These are phyloP conservation scores for Shiraia sp. DNA, from an alignment of 2,329 filamentous ascomycete species.

Conservation along the genomic window DNA sequence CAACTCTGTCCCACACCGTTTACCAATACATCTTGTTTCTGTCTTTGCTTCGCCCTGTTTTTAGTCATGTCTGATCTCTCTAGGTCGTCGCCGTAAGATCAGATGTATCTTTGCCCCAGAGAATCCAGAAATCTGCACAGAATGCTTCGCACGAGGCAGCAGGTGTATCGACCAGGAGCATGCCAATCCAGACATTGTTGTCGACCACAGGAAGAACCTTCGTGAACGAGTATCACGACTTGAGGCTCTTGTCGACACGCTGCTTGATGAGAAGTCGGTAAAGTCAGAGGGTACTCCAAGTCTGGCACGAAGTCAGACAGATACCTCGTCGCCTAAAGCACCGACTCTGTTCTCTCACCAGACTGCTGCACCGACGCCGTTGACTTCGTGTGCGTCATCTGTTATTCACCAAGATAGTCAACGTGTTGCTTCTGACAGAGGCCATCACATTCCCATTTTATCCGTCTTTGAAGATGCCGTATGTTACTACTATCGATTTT, in stretches of 20 bases:
- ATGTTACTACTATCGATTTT: conserved; percentile 16
- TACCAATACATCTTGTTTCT: conserved; percentile 2
- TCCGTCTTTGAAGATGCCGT: conserved; percentile 47
- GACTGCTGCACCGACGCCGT: conserved; percentile 36
- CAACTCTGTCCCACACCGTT: conserved; percentile 3
- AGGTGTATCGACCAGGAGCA: conserved; percentile 53
- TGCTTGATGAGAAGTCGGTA: conserved; percentile 42
- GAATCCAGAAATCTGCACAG: conserved; percentile 47
- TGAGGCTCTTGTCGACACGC: conserved; percentile 45
- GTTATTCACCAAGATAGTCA: conserved; percentile 25
- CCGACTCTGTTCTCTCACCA: conserved; percentile 28
- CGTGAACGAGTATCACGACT: conserved; percentile 48
- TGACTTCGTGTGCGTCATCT: conserved; percentile 37
- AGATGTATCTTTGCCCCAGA: conserved; percentile 51
- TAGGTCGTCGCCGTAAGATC: conserved; percentile 56
- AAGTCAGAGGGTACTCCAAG: conserved; percentile 31
- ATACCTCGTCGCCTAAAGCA: conserved; percentile 34
- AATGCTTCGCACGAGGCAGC: conserved; percentile 51
- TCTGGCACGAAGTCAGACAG: conserved; percentile 24
- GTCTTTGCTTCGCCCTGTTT: conserved; percentile 1
- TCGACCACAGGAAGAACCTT: conserved; percentile 50
- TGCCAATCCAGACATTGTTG: conserved; percentile 45
- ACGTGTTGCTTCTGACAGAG: conserved; percentile 26
- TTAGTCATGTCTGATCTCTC: conserved; percentile 23
- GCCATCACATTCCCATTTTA: conserved; percentile 43